A percentile compares a stretch with the other conserved stretches of the same genome.
These are phyloP conservation scores for Corynascus novoguineensis DNA, from an alignment of 495 filamentous ascomycete species.

Conservation along the genomic window DNA sequence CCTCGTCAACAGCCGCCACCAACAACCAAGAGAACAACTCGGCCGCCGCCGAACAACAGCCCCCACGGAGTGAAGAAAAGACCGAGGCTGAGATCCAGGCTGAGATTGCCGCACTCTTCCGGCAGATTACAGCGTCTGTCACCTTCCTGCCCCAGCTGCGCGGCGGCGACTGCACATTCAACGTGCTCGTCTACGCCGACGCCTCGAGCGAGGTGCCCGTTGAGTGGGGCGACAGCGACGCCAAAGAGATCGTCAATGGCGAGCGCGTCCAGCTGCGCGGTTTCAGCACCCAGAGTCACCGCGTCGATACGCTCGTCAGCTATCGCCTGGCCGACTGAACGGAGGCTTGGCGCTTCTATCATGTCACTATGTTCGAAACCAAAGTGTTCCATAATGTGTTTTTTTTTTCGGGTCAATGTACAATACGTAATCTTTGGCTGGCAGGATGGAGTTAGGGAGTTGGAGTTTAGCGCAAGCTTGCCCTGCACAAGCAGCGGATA, in stretches of 20 bases:
- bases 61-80: constrained; percentile 51
- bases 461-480: background rate
- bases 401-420: too few relatives aligned
- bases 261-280: constrained; percentile 94
- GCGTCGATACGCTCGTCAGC: constrained; percentile 90
- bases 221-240: constrained; percentile 98
- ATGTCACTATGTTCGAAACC: too few relatives aligned
- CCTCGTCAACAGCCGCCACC: constrained; percentile 33
- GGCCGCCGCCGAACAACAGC: constrained; percentile 22
- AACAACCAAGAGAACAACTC: constrained; percentile 40
- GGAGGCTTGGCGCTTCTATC: background rate
- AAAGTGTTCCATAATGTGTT: too few relatives aligned
- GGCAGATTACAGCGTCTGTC: constrained; percentile 95
- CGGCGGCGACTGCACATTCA: constrained; percentile 94
- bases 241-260: constrained; percentile 92
- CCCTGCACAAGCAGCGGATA: too few relatives aligned
- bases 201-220: constrained; percentile 94
- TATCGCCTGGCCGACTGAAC: constrained; percentile 58
- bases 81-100: constrained; percentile 87
- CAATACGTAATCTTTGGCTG: too few relatives aligned
- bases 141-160: constrained; percentile 92
- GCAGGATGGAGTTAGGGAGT: constrained; percentile 2
- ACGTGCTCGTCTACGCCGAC: constrained; percentile 95
- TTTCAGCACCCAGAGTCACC: constrained; percentile 89
- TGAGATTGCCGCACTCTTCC: constrained; percentile 92